phyloP scores from a whole-genome alignment of 306 rosid genomes.

The Acacia confusa region DNA sequence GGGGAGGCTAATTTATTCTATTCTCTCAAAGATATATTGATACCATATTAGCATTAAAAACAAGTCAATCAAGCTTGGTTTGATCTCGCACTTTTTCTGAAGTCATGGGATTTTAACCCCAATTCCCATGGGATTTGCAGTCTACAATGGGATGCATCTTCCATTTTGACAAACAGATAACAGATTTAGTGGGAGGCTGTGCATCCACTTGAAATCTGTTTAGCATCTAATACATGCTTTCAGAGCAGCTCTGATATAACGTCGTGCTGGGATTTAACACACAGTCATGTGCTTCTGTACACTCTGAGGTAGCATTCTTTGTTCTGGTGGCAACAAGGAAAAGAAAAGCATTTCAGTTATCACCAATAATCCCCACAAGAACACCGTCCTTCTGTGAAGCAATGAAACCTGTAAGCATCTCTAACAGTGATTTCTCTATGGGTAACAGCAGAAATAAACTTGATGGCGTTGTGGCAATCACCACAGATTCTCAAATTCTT shows the following conservation, averaged over 20 bases:
- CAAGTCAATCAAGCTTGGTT: background rate
- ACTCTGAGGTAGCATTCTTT: background rate
- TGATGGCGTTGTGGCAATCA: slow-evolving; percentile 84
- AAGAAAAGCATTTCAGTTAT: slow-evolving; percentile 17
- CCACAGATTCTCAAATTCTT: slow-evolving; percentile 84
- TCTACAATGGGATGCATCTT: background rate
- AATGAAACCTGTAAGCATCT: slow-evolving; percentile 77
- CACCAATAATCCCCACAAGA: slow-evolving; percentile 88
- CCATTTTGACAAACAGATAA: background rate
- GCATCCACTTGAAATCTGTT: background rate
- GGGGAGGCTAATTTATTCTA: background rate
- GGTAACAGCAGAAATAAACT: slow-evolving; percentile 58
- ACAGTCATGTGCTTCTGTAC: background rate
- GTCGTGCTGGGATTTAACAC: background rate
- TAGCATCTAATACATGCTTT: background rate
- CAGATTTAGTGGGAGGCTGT: background rate
- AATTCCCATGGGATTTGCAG: background rate
- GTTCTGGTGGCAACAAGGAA: background rate
- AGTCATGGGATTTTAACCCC: background rate
- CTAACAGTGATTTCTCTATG: slow-evolving; percentile 80
- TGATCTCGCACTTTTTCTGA: background rate
- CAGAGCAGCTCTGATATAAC: background rate
- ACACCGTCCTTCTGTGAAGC: slow-evolving; percentile 71
- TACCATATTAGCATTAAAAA: background rate
- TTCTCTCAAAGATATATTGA: background rate